Conservation (phyloP, 129 eudicot species). For the Arctium lappa region DNA sequence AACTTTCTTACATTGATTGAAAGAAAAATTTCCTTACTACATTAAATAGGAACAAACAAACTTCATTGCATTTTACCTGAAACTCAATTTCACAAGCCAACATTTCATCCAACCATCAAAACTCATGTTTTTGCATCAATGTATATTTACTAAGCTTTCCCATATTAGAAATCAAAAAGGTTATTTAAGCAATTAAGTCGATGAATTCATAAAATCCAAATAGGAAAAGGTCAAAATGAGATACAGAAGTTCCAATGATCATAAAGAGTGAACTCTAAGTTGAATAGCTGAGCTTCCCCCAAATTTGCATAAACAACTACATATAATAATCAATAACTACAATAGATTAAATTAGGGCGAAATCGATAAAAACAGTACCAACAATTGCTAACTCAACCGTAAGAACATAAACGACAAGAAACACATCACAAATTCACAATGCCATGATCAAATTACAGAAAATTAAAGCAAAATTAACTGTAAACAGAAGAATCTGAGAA, state of each 20-base stretch:
- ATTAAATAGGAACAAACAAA: not conserved
- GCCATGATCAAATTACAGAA: too few species aligned
- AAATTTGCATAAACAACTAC: not conserved
- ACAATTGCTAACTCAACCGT: not conserved
- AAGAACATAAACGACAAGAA: not conserved
- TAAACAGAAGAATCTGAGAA: too few species aligned
- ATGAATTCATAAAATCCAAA: not conserved
- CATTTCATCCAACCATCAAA: not conserved
- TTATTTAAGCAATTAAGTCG: not conserved
- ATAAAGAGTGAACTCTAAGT: not conserved
- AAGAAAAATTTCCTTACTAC: not conserved
- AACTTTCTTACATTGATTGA: too few species aligned
- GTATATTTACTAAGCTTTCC: not conserved
- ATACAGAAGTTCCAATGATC: not conserved
- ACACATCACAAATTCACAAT: not conserved
- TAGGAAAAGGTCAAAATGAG: not conserved
- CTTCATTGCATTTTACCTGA: not conserved
- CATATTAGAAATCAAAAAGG: not conserved
- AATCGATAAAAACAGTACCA: not conserved
- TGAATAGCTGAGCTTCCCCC: conserved; percentile 15
- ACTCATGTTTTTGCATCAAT: not conserved
- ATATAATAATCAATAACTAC: not conserved
- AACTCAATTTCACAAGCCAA: not conserved
- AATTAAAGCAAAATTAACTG: too few species aligned
- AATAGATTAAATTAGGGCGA: not conserved